Conservation (phyloP, 2,329 filamentous ascomycete genomes). For the Colletotrichum caudatum region DNA sequence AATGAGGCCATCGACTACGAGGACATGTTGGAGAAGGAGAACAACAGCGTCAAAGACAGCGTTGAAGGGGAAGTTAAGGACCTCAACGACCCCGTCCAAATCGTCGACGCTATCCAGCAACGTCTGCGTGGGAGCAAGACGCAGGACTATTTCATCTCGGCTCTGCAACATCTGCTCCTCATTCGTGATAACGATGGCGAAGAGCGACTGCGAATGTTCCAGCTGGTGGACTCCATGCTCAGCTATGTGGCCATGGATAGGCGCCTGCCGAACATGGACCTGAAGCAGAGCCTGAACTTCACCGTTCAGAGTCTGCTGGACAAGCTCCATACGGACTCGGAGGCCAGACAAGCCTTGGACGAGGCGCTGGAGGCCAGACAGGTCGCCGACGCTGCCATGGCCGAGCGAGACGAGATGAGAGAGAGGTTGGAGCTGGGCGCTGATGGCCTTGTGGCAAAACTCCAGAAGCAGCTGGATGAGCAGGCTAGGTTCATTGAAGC, state of each 20-base stretch:
- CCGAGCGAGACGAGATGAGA: conserved; percentile 95
- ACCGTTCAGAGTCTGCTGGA: conserved; percentile 95
- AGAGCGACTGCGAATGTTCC: conserved; percentile 94
- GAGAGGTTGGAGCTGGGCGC: conserved; percentile 90
- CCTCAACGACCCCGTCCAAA: conserved; percentile 91
- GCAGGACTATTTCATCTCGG: conserved; percentile 95
- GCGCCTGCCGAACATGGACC: conserved; percentile 93
- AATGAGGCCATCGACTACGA: conserved; percentile 99
- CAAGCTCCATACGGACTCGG: conserved; percentile 95
- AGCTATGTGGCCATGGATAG: conserved; percentile 99
- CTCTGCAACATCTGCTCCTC: conserved; percentile 92
- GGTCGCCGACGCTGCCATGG: conserved; percentile 94
- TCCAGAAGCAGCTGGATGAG: conserved; percentile 94
- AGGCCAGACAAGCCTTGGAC: conserved; percentile 91
- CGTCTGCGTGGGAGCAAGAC: conserved; percentile 86
- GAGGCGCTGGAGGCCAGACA: conserved; percentile 91
- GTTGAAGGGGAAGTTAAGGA: conserved; percentile 90
- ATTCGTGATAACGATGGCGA: conserved; percentile 93
- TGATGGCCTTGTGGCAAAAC: conserved; percentile 90
- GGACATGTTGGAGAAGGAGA: conserved; percentile 92
- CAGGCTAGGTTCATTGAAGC: conserved; percentile 92
- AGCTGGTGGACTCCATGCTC: conserved; percentile 98
- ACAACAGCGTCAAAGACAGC: conserved; percentile 89
- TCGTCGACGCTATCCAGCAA: conserved; percentile 91
- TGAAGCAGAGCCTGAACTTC: conserved; percentile 97